Evolutionary conservation across 1,284 basidiomycete species (phyloP), one percentile per base, ranked within the genome.

Genomic region (Cutaneotrichosporon cyanovorans): DNA sequence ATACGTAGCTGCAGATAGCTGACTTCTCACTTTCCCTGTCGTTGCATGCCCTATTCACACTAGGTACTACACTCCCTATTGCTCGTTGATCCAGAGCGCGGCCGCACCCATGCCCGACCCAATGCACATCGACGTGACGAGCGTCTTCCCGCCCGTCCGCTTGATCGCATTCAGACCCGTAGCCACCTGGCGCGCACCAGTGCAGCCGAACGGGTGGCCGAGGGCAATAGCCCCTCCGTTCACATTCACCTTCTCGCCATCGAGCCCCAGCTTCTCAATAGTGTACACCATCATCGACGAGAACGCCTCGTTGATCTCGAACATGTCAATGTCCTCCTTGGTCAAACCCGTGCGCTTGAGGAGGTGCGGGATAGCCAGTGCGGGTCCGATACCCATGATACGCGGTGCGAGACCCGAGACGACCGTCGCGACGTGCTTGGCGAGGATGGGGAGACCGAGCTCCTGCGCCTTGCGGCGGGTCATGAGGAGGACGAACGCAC

Each of bases 71-170:
- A n/a, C n/a, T 40, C 5, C 12, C 25, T 42, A 42, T 33, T 72
- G 66, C 66, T 72, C 70, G 53, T 62, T 67, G 40, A 72, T 65
- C 56, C 69, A 72, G 19, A 69, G 77, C 5, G 73, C 71, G 20
- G 77, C 77, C 62, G 74, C 71, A 45, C 74, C 51, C 92, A 95
- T 93, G 32, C 88, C 89, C 30, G 80, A 81, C 16, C 91, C 92
- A 61, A 96, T 87, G 71, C 93, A 97, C 93, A 97, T 97, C 60
- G 82, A 86, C 1, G 89, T 89, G 37, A 88, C 83, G 58, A 93
- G 89, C 45, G 88, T 83, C 79, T 88, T 88, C 56, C 82, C 82
- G 42, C 82, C 77, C 51, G 85, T 77, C 50, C 88, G 77, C 56
- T 80, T 76, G 36, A 93, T 75, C 63, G 91, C 89, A 54, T 85